Evolutionary conservation across 208 protist genomes (phyloP).

Genomic region (Perkinsela sp.): DNA sequence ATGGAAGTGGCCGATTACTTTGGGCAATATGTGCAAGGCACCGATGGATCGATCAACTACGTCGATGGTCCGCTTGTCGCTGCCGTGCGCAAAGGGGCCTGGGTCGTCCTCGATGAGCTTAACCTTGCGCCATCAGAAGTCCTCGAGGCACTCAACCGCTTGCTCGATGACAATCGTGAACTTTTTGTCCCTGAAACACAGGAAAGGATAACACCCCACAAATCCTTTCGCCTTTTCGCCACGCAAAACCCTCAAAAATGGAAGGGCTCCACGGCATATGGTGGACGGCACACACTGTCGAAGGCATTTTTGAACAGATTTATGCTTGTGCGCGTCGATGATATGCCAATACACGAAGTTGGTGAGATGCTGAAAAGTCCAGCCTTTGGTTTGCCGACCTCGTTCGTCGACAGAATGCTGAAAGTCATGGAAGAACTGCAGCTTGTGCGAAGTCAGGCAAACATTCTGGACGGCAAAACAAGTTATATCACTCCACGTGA

Average conservation of each 20-base stretch:
- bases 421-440: slow-evolving; percentile 83
- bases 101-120: slow-evolving; percentile 99
- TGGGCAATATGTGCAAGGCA: slow-evolving; percentile 84
- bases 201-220: slow-evolving; percentile 87
- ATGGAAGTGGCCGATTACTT: slow-evolving; percentile 99
- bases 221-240: slow-evolving; percentile 95
- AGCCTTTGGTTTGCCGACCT: slow-evolving; percentile 71
- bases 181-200: slow-evolving; percentile 95
- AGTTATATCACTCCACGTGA: slow-evolving; percentile 97
- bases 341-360: slow-evolving; percentile 90
- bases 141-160: slow-evolving; percentile 96
- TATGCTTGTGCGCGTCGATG: slow-evolving; percentile 93
- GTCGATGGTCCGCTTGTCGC: slow-evolving; percentile 84
- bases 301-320: slow-evolving; percentile 98
- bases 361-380: slow-evolving; percentile 70
- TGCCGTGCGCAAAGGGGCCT: slow-evolving; percentile 86
- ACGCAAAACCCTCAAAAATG: slow-evolving; percentile 97
- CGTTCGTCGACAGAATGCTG: slow-evolving; percentile 73
- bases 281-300: slow-evolving; percentile 93
- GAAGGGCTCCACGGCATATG: slow-evolving; percentile 43
- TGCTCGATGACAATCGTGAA: slow-evolving; percentile 99
- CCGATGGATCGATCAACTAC: slow-evolving; percentile 79
- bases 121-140: slow-evolving; percentile 99
- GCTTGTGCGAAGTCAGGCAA: slow-evolving; percentile 48
- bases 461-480: slow-evolving; percentile 91